phyloP scores from a whole-genome alignment of 2,329 filamentous ascomycete genomes.

The Leptodontidium sp. region DNA sequence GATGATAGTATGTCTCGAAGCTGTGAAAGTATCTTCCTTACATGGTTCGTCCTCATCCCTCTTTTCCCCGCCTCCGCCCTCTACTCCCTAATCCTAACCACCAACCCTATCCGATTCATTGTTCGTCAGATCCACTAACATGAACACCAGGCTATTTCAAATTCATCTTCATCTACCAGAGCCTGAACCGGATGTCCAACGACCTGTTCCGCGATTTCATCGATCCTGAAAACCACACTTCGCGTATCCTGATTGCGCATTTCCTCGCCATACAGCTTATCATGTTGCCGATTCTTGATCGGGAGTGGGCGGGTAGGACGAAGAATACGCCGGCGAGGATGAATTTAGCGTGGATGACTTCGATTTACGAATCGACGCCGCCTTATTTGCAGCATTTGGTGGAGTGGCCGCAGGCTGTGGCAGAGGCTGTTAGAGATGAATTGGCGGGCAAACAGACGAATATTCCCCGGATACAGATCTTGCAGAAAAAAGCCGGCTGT shows the following conservation, averaged over 20 bases:
- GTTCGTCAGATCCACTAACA: not conserved
- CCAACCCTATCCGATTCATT: not conserved
- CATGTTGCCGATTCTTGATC: conserved; percentile 50
- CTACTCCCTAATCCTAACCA: not conserved
- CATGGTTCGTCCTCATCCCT: conserved; percentile 32
- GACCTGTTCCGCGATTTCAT: conserved; percentile 54
- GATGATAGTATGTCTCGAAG: conserved; percentile 54
- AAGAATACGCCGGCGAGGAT: conserved; percentile 21
- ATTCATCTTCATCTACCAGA: conserved; percentile 52
- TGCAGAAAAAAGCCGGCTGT: conserved; percentile 23
- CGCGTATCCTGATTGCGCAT: conserved; percentile 55
- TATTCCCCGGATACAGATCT: conserved; percentile 22
- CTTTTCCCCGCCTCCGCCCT: too few relatives aligned
- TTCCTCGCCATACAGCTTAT: conserved; percentile 56
- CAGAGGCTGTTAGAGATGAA: conserved; percentile 24
- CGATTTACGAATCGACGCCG: conserved; percentile 15
- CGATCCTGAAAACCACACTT: conserved; percentile 51
- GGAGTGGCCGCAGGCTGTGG: conserved; percentile 37
- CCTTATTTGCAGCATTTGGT: conserved; percentile 12
- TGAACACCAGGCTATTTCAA: conserved; percentile 48
- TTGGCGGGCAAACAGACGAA: conserved; percentile 6
- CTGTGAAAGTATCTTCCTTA: conserved; percentile 40
- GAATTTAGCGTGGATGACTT: conserved; percentile 27
- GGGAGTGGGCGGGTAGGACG: conserved; percentile 42
- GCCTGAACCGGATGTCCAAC: conserved; percentile 51